Conservation (phyloP, 805 yeast species). For the Ogataea corticis region DNA sequence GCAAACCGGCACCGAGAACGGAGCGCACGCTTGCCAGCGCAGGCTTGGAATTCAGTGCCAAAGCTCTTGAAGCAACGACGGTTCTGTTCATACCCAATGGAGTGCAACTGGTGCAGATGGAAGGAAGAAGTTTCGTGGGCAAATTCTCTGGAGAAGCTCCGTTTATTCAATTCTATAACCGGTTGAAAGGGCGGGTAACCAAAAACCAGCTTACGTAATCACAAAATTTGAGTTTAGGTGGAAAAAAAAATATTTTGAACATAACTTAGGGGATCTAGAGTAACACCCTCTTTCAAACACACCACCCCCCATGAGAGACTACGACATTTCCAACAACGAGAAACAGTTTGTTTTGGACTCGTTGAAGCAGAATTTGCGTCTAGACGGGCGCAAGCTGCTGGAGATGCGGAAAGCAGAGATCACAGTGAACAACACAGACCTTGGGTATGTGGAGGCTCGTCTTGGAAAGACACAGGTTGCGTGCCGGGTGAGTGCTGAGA, state of each 20-base stretch:
- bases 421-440: constrained; percentile 58
- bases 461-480: constrained; percentile 76
- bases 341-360: constrained; percentile 59
- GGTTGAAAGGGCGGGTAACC: no score
- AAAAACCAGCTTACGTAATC: no score
- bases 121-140: no score
- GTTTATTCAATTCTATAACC: no score
- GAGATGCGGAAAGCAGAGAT: constrained; percentile 69
- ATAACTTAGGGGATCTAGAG: background rate
- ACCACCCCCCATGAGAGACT: constrained; percentile 51
- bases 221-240: no score
- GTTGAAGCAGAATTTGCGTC: constrained; percentile 59
- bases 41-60: constrained; percentile 1
- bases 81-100: background rate
- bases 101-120: background rate
- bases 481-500: constrained; percentile 72
- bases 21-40: background rate
- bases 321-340: constrained; percentile 67
- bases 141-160: no score
- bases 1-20: no score
- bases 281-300: background rate
- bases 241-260: background rate
- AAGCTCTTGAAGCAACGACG: constrained; percentile 2
- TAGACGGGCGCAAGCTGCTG: constrained; percentile 67
- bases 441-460: constrained; percentile 76